These are phyloP conservation scores for Plectosphaerella sp. DNA, from an alignment of 2,329 filamentous ascomycete genomes.

Conservation along the genomic window DNA sequence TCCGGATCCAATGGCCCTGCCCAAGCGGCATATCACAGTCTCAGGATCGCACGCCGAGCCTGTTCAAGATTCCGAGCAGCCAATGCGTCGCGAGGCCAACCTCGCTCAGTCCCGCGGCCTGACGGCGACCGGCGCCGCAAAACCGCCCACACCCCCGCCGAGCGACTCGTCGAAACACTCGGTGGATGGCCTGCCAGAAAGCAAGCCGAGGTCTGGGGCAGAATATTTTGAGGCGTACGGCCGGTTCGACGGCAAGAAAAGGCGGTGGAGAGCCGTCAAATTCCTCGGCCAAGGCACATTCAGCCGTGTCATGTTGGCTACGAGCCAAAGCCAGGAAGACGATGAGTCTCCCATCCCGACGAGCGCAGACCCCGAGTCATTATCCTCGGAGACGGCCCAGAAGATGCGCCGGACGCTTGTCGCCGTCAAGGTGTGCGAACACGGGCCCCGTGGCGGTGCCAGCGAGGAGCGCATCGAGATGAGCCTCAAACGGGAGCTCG, in stretches of 20 bases:
- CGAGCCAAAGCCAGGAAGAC: slow-evolving; percentile 62
- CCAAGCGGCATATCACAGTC: slow-evolving; percentile 70
- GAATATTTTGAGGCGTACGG: slow-evolving; percentile 70
- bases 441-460: slow-evolving; percentile 87
- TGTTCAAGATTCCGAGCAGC: slow-evolving; percentile 33
- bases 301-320: slow-evolving; percentile 88
- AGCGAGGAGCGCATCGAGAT: slow-evolving; percentile 92
- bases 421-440: slow-evolving; percentile 92
- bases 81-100: slow-evolving; percentile 71
- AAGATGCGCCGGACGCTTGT: slow-evolving; percentile 73
- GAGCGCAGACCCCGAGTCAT: slow-evolving; percentile 19
- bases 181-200: slow-evolving; percentile 14
- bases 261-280: slow-evolving; percentile 75
- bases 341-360: slow-evolving; percentile 21
- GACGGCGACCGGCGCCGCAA: slow-evolving; percentile 44
- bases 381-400: slow-evolving; percentile 31
- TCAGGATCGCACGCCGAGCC: slow-evolving; percentile 52
- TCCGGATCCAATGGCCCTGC: slow-evolving; percentile 64
- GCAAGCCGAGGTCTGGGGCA: slow-evolving; percentile 31
- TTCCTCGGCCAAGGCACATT: slow-evolving; percentile 90
- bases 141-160: slow-evolving; percentile 75
- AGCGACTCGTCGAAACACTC: slow-evolving; percentile 62
- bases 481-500: slow-evolving; percentile 88
- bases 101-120: slow-evolving; percentile 76
- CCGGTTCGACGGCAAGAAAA: slow-evolving; percentile 63